Evolutionary conservation across 2,329 filamentous ascomycete species (phyloP), one percentile per base, ranked within the genome.

Genomic region (Diaporthe citri): DNA sequence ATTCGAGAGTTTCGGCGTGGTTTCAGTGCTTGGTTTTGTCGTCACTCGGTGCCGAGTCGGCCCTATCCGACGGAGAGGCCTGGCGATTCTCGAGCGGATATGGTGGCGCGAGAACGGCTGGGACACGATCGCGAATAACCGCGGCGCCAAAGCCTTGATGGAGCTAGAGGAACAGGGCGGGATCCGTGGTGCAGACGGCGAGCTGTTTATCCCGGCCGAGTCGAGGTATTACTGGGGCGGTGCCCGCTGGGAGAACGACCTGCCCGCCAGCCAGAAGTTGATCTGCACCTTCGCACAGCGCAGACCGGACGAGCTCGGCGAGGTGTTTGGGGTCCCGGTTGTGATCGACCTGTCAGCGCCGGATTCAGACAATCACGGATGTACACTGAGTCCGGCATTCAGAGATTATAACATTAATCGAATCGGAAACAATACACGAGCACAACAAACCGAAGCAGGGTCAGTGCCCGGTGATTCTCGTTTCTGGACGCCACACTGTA

Each of bases 31-130:
- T 12, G 67, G 51, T 4, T 71, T 71, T 15, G 67, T 71, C 17
- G n/a, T 71, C 31, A 56, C 51, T 7, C 36, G 55, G 51, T 71
- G 67, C 9, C 67, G 51, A 9, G 20, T 59, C 36, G 51, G 51
- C 62, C 41, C 51, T 10, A 25, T 31, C 25, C 67, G 67, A 43
- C 51, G 36, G 13, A 43, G n/a, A 36, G 67, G 51, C 15, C 8
- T 71, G 34, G 20, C 28, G 7, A 20, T 71, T 5, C 55, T 71
- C 51, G 67, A 59, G 51, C 51, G 51, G 10, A 59, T 71, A 34
- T 56, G 51, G 51, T 71, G 67, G 67, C 67, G 67, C 12, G 67
- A 71, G 41, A 59, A 59, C 41, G 67, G 67, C 34, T 71, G 67
- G 67, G 51, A 59, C 55, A 59, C 67, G 25, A 22, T 43, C 10